Conservation (phyloP, 192 early-diverging fungal genomes). For the Entomortierella parvispora region DNA sequence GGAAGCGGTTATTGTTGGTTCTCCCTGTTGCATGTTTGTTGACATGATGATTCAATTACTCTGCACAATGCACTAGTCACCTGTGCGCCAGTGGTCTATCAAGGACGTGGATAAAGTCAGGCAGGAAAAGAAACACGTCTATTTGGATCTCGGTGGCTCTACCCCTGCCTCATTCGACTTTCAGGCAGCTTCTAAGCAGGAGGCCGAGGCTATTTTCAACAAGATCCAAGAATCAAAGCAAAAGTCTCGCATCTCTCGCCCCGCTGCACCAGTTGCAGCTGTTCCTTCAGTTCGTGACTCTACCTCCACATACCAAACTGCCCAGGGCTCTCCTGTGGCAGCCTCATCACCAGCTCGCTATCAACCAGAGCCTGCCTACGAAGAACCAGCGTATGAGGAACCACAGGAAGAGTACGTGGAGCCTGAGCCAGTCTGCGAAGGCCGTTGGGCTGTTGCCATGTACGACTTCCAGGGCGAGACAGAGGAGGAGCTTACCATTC, state of each 20-base stretch:
- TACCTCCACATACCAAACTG: conserved; percentile 45
- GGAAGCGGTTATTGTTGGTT: no score
- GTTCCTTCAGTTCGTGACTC: conserved; percentile 46
- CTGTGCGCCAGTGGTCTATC: conserved; percentile 69
- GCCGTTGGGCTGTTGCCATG: conserved; percentile 58
- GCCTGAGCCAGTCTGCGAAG: conserved; percentile 41
- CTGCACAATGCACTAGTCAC: conserved; percentile 10
- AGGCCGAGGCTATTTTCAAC: conserved; percentile 73
- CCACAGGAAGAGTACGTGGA: conserved; percentile 32
- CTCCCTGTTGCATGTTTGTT: no score
- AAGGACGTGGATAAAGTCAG: conserved; percentile 68
- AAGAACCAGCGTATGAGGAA: conserved; percentile 35
- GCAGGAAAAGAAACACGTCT: conserved; percentile 71
- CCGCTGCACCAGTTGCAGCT: conserved; percentile 11
- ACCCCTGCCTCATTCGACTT: conserved; percentile 69
- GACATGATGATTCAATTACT: no score
- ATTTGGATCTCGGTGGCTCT: conserved; percentile 68
- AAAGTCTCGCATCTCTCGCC: conserved; percentile 61
- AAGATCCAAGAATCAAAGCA: conserved; percentile 66
- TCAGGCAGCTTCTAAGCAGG: conserved; percentile 67
- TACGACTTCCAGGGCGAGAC: conserved; percentile 88
- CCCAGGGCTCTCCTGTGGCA: conserved; percentile 37
- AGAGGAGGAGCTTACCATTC: conserved; percentile 88
- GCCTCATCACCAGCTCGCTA: conserved; percentile 18
- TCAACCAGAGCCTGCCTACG: conserved; percentile 27